These are phyloP conservation scores for Vishniacozyma victoriae DNA, from an alignment of 768 basidiomycete genomes.

Conservation along the genomic window DNA sequence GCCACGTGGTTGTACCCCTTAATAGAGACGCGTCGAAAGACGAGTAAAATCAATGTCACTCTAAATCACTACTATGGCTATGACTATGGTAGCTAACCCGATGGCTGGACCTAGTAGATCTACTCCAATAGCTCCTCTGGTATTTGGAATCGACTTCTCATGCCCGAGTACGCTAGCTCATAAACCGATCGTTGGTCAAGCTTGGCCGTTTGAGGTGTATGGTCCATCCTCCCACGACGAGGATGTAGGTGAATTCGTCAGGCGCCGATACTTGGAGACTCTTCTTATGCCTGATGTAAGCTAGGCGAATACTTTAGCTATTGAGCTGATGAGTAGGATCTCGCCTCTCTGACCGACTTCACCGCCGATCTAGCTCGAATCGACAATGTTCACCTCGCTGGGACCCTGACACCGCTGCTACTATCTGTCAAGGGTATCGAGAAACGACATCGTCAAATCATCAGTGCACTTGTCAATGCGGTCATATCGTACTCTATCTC, in stretches of 20 bases:
- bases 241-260: not conserved
- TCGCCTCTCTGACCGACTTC: conserved; percentile 17
- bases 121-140: not conserved
- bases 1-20: too few species aligned
- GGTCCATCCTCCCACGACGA: not conserved
- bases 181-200: conserved; percentile 4
- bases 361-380: conserved; percentile 12
- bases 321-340: not conserved
- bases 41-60: too few species aligned
- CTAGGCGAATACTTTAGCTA: not conserved
- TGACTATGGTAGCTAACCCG: not conserved
- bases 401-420: conserved; percentile 7
- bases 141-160: conserved; percentile 15
- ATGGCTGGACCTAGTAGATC: not conserved
- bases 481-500: conserved; percentile 1
- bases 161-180: conserved; percentile 17
- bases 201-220: conserved; percentile 11
- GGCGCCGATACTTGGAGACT: conserved; percentile 22
- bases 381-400: not conserved
- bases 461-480: conserved; percentile 9
- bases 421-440: conserved; percentile 28
- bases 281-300: conserved; percentile 25
- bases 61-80: too few species aligned
- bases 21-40: too few species aligned
- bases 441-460: conserved; percentile 16